A percentile compares a stretch with the other conserved stretches of the same genome.
phyloP scores from a whole-genome alignment of 192 early-diverging fungal species.

The Backusella mclennaniae region DNA sequence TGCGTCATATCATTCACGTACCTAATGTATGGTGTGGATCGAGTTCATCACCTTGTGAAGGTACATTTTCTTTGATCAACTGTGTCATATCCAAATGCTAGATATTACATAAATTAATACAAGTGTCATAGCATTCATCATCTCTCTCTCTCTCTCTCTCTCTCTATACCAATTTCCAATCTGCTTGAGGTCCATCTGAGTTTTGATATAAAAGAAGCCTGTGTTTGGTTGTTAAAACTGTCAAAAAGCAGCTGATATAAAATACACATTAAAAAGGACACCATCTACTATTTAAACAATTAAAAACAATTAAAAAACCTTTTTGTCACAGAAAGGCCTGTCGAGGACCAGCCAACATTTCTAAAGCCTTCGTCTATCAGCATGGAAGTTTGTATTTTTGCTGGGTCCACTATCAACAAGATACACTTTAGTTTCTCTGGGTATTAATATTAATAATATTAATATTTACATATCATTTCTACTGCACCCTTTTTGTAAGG shows the following conservation, averaged over 20 bases:
- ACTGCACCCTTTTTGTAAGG: no score
- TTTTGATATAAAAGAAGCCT: conserved; percentile 7
- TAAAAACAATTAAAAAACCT: neutral
- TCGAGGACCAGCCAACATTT: neutral
- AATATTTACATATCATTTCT: neutral
- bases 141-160: no score
- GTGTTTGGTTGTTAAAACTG: conserved; percentile 5
- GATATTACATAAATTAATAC: neutral
- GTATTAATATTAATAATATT: no score
- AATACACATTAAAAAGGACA: neutral
- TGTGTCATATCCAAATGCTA: neutral
- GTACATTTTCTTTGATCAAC: neutral
- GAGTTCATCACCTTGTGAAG: neutral
- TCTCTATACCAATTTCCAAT: neutral
- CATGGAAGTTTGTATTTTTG: neutral
- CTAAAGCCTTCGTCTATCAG: conserved; percentile 1
- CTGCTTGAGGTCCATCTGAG: neutral
- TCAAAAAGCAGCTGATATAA: neutral
- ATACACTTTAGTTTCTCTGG: no score
- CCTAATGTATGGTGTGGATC: neutral
- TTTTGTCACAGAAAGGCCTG: neutral
- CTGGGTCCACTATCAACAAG: neutral
- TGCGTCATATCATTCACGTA: neutral
- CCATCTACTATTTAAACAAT: no score
- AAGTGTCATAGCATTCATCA: neutral